Percentiles rank a stretch among this genome's conserved stretches.
These are phyloP conservation scores for Coemansia sp. DNA, from an alignment of 192 early-diverging fungal species.

Conservation along the genomic window DNA sequence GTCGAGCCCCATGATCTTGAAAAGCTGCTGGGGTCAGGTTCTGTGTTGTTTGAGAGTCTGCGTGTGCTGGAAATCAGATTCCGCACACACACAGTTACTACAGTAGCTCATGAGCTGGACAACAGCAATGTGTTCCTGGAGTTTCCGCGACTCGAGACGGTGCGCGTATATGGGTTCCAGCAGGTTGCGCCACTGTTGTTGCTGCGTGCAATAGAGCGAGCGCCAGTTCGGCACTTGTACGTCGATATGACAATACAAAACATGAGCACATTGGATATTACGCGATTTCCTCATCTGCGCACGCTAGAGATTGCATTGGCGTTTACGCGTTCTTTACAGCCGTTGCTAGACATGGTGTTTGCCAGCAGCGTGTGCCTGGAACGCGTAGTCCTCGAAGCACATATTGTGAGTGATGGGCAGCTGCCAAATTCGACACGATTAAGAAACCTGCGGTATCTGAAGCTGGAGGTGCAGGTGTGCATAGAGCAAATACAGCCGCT, in stretches of 20 bases:
- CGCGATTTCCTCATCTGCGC: background rate
- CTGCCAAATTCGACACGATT: background rate
- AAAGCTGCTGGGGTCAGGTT: background rate
- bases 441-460: background rate
- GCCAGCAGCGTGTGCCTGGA: background rate
- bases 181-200: background rate
- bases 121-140: background rate
- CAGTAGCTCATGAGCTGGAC: background rate
- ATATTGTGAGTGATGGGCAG: background rate
- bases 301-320: background rate
- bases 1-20: background rate
- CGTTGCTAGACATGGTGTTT: background rate
- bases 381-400: background rate
- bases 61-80: background rate
- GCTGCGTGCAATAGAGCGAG: background rate
- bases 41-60: background rate
- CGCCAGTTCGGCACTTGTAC: background rate
- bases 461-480: background rate
- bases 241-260: conserved; percentile 1
- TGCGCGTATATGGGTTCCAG: background rate
- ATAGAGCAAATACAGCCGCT: background rate
- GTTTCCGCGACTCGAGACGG: background rate
- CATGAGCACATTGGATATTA: background rate
- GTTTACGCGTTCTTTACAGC: background rate
- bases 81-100: background rate